Evolutionary conservation across 2,329 filamentous ascomycete genomes (phyloP), one percentile per base, ranked within the genome.

Genomic region (Torrubiella hemipterigena): DNA sequence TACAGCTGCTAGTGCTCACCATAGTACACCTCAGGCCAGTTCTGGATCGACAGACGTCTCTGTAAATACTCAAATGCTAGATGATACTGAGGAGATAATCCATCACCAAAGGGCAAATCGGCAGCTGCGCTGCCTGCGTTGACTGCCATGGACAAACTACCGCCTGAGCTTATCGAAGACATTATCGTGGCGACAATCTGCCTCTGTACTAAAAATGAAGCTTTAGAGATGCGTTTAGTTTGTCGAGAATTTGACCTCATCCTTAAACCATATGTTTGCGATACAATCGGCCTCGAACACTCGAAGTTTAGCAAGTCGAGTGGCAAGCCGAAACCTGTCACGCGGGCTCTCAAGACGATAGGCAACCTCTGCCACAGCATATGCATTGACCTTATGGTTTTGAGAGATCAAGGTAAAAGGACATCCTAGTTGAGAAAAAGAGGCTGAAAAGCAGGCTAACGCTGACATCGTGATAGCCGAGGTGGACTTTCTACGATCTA

Each of bases 351-450:
- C n/a, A 53, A 57, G 38, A 59, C 56, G 3, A 54, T 67, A 30
- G 65, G 61, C 3, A 52, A 56, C 18, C 50, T 63, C n/a, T 66
- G 63, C 52, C 59, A 59, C 40, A 59, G 62, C 18, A 42, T 71
- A 5, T 66, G 63, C 35, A 52, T 70, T 29, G 66, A 71, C 42
- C 48, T 70, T 45, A 68, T 66, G 61, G 55, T 68, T 12, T 46
- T 70, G 22, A 58, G 66, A 40, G 66, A 70, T 42, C 63, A 68
- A 32, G 44, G 66, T 68, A 49, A 40, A 58, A 22, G 6, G 12
- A 15, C 23, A 9, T 7, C 13, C 15, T 14, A 11, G 24, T 8
- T 13, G 7, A 13, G 9, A 10, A 10, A 27, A 7, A 8, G 9
- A 29, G 5, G 12, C 20, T 28, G 14, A 11, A 28, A 28, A 7